Base-by-base conservation (phyloP, 2,329 filamentous ascomycete species). In the Ceratocystis variospora region DNA sequence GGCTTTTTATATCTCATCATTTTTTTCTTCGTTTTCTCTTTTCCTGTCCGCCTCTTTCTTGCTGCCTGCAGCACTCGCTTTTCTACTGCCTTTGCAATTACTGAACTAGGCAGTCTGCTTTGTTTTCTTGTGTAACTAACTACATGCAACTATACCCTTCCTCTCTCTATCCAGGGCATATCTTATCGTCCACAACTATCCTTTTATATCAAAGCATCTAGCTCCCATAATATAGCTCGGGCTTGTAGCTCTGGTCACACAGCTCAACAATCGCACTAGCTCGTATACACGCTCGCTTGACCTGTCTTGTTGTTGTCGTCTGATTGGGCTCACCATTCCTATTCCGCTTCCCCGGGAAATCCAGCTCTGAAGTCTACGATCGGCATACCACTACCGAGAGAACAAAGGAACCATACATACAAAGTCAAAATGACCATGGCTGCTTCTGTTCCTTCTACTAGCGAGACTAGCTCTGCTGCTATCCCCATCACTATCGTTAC, bases 401-500 rank as follows among this genome's bases (percentile, higher is more conserved):
- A 62, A 46, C 37, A 62, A 46, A 62, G n/a, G 12, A 62, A 62
- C 7, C 19, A 41, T 7, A 62, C 10, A 17, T 19, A 8, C 25
- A 22, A 50, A 53, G 10, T 7, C 31, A 41, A 33, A 50, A 61
- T 66, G 37, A 45, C 66, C 8, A 19, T 44, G 17, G 15, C 48
- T 25, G 22, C 7, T 37, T 31, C 63, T 46, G 31, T 15, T 5
- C 31, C 55, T 33, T n/a, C 55, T 59, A 7, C 28, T n/a, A n/a
- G 28, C 17, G 55, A 59, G 28, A 28, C 28, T 63, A 17, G 12
- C 17, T 50, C 61, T 46, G 28, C 83, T 6, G 85, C 87, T 1
- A 94, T 91, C 70, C 91, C 92, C 3, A 88, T 96, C 74, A 97
- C 93, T 61, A 95, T 99, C 73, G 81, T 99, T 64, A 99, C 94